Conservation (phyloP, 192 early-diverging fungal genomes). For the Coemansia sp. region DNA sequence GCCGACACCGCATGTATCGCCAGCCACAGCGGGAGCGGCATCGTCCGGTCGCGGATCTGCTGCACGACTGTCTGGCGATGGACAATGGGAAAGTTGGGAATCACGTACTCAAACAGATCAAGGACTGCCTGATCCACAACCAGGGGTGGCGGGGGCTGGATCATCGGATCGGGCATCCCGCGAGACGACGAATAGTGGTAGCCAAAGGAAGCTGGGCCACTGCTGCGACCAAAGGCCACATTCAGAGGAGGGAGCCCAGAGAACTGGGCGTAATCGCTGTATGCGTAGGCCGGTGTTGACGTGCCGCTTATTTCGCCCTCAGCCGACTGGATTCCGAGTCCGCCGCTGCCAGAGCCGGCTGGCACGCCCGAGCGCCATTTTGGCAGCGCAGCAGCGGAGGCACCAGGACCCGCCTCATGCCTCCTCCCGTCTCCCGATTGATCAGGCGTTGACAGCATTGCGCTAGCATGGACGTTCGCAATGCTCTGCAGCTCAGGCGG, state of each 20-base stretch:
- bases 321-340: neutral
- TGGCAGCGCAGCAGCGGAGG: neutral
- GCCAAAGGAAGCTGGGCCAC: neutral
- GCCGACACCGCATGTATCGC: conserved; percentile 51
- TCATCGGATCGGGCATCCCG: conserved; percentile 29
- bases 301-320: conserved; percentile 24
- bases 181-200: conserved; percentile 9
- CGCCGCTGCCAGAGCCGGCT: neutral
- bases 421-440: neutral
- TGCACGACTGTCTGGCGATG: conserved; percentile 51
- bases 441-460: conserved; percentile 23
- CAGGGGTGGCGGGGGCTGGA: conserved; percentile 36
- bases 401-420: neutral
- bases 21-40: conserved; percentile 50
- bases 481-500: conserved; percentile 46
- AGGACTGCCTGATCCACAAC: conserved; percentile 54
- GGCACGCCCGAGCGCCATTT: conserved; percentile 13
- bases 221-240: conserved; percentile 31
- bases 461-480: conserved; percentile 39
- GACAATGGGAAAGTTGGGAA: conserved; percentile 39
- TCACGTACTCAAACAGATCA: conserved; percentile 40
- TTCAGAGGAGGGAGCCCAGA: conserved; percentile 38
- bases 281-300: conserved; percentile 26
- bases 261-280: conserved; percentile 23
- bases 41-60: conserved; percentile 36